These are phyloP conservation scores for Phoenix roebelenii DNA, from an alignment of 176 grass and related monocot genomes.

Conservation along the genomic window DNA sequence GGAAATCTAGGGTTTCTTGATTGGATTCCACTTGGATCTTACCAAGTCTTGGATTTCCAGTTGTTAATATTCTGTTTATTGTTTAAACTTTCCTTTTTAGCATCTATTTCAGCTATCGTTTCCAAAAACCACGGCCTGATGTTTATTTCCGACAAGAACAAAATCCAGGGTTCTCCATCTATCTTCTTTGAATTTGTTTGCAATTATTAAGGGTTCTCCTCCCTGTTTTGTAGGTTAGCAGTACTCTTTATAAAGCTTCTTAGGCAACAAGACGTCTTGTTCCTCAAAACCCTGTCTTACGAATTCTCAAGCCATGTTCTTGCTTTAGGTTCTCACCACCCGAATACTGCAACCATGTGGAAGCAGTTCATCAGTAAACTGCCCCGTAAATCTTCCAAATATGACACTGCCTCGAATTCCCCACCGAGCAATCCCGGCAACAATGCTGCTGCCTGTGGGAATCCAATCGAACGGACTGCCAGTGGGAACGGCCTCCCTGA, in stretches of 20 bases:
- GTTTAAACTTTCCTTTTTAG: no score
- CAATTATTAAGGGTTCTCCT: background rate
- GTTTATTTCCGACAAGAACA: no score
- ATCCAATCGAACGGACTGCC: conserved; percentile 19
- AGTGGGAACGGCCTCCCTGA: conserved; percentile 4
- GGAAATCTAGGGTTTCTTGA: no score
- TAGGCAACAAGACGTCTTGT: no score
- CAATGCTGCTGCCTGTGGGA: conserved; percentile 20
- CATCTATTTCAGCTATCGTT: no score
- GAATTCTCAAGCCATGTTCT: background rate
- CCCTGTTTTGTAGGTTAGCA: background rate
- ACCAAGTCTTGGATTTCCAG: no score
- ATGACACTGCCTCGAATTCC: conserved; percentile 17
- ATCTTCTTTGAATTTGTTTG: no score
- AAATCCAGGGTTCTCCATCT: no score
- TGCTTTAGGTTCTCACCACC: conserved; percentile 1
- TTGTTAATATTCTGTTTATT: no score
- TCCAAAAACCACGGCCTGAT: no score
- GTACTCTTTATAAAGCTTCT: background rate
- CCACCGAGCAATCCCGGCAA: conserved; percentile 12
- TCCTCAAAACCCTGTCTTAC: no score
- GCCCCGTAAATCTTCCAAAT: conserved; percentile 69
- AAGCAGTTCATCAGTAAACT: conserved; percentile 90
- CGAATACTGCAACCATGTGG: conserved; percentile 66
- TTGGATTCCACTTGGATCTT: no score